Evolutionary conservation across 2,329 filamentous ascomycete species (phyloP).

Genomic region (Aspergillus sp.): DNA sequence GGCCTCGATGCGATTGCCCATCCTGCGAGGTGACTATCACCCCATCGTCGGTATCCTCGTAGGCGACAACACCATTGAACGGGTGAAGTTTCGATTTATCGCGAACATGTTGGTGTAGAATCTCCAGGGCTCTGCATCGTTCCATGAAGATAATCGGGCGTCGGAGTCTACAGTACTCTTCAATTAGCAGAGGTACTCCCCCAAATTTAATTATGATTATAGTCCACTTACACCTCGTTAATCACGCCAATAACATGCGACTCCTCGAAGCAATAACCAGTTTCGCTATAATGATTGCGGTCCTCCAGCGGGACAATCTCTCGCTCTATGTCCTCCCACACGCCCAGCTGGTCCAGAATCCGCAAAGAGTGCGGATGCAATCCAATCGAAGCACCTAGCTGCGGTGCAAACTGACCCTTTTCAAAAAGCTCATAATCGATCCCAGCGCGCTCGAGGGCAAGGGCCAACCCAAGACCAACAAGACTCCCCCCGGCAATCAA

Average conservation of each 20-base stretch:
- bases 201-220: no score
- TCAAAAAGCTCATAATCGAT: constrained; percentile 4
- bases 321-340: not conserved
- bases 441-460: constrained; percentile 1
- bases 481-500: not conserved
- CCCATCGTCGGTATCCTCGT: not conserved
- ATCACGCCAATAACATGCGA: not conserved
- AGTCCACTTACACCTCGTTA: not conserved
- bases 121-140: not conserved
- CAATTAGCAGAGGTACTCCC: not conserved
- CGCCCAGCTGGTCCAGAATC: constrained; percentile 2
- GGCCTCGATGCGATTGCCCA: not conserved
- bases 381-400: not conserved
- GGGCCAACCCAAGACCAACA: not conserved
- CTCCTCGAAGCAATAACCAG: not conserved
- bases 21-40: not conserved
- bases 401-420: not conserved
- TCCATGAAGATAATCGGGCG: constrained; percentile 5
- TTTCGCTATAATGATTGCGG: not conserved
- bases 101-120: not conserved
- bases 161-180: not conserved
- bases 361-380: not conserved
- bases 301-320: not conserved
- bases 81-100: not conserved
- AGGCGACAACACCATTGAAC: not conserved